Percentiles rank a stretch among this genome's conserved stretches.
These are phyloP conservation scores for Lachnum nothofagi DNA, from an alignment of 2,329 filamentous ascomycete species.

Conservation along the genomic window DNA sequence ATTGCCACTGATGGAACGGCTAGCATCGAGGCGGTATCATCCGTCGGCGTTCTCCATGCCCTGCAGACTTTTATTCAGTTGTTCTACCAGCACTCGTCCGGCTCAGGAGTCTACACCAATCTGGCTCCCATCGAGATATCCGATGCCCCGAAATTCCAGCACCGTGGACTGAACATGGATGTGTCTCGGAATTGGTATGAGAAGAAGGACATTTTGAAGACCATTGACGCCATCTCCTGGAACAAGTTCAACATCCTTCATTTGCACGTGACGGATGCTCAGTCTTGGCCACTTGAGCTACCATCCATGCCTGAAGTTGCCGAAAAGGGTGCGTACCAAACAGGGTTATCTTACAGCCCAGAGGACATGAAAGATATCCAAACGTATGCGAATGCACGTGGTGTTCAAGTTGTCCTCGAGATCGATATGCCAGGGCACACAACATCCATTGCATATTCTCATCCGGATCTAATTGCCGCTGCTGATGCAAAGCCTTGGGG, in stretches of 20 bases:
- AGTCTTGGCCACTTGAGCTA: constrained; percentile 81
- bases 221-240: constrained; percentile 70
- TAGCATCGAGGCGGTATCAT: constrained; percentile 59
- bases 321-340: constrained; percentile 66
- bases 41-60: constrained; percentile 65
- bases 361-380: constrained; percentile 63
- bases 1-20: constrained; percentile 55
- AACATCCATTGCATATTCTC: constrained; percentile 57
- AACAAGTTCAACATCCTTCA: constrained; percentile 82
- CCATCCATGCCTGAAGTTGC: constrained; percentile 68
- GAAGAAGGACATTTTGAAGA: constrained; percentile 58
- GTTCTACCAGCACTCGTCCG: constrained; percentile 65
- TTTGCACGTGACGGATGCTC: constrained; percentile 75
- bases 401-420: constrained; percentile 68
- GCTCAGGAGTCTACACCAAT: constrained; percentile 59
- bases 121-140: constrained; percentile 64
- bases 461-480: constrained; percentile 68
- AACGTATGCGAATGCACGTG: constrained; percentile 62
- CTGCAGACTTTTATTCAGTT: constrained; percentile 74
- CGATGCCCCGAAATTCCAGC: constrained; percentile 69
- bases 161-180: constrained; percentile 77
- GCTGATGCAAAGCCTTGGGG: constrained; percentile 53
- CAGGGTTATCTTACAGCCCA: constrained; percentile 62
- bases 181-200: constrained; percentile 61
- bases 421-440: constrained; percentile 81